phyloP scores from a whole-genome alignment of 1,139 yeast species.

The Scheffersomyces cryptocercus region DNA sequence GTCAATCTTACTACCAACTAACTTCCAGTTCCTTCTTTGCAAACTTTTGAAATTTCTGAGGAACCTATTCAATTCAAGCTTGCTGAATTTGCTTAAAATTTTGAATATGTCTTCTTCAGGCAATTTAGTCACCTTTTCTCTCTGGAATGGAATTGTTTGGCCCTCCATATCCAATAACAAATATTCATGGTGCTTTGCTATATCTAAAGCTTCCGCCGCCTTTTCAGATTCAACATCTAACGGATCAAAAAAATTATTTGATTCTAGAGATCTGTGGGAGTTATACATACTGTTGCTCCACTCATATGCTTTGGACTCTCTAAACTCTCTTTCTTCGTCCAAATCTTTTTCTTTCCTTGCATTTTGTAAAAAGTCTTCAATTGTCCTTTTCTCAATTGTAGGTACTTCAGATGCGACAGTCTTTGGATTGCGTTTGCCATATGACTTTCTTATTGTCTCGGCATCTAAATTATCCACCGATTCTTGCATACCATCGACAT shows the following conservation, averaged over 20 bases:
- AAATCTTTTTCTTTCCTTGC: conserved; percentile 40
- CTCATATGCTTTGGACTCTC: conserved; percentile 54
- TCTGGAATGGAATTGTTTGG: conserved; percentile 33
- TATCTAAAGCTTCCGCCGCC: no score
- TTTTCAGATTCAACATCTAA: not conserved
- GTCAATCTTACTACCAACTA: conserved; percentile 39
- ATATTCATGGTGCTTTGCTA: conserved; percentile 28
- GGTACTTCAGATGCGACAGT: not conserved
- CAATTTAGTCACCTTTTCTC: conserved; percentile 43
- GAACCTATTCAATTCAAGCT: conserved; percentile 28
- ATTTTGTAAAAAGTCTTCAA: conserved; percentile 42
- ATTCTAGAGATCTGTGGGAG: conserved; percentile 41
- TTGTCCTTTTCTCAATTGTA: conserved; percentile 16
- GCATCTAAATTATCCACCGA: conserved; percentile 5
- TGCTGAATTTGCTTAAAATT: conserved; percentile 41
- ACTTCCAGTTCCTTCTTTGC: conserved; percentile 43
- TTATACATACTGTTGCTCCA: conserved; percentile 43
- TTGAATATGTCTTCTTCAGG: conserved; percentile 47
- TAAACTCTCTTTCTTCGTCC: conserved; percentile 45
- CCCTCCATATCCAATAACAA: conserved; percentile 49
- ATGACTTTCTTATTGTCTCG: conserved; percentile 5
- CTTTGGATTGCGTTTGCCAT: conserved; percentile 3
- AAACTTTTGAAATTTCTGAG: conserved; percentile 32
- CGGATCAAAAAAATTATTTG: conserved; percentile 55
- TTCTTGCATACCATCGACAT: not conserved